phyloP scores from a whole-genome alignment of 140 eudicot species.

The Anethum foeniculum region DNA sequence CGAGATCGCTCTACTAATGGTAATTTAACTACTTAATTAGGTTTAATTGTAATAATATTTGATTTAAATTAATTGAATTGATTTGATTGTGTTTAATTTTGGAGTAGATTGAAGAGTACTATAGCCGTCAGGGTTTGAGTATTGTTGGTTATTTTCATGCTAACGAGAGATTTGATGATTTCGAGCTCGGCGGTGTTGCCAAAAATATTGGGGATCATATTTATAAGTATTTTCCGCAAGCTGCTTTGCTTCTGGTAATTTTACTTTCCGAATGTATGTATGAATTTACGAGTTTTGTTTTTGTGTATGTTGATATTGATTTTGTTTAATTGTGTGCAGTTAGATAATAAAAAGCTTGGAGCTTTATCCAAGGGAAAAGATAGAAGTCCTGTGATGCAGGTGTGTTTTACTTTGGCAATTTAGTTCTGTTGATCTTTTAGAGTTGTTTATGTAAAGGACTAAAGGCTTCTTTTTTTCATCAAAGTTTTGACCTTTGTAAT shows the following conservation, averaged over 20 bases:
- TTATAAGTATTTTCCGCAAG: conserved; percentile 65
- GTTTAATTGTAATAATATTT: neutral
- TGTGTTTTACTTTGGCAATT: conserved; percentile 12
- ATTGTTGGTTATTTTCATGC: conserved; percentile 96
- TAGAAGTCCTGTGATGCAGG: conserved; percentile 86
- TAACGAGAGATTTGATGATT: conserved; percentile 80
- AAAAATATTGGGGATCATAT: conserved; percentile 90
- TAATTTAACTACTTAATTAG: conserved; percentile 1
- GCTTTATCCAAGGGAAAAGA: conserved; percentile 67
- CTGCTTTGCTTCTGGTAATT: conserved; percentile 67
- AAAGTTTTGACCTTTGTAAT: neutral
- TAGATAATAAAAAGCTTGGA: conserved; percentile 77
- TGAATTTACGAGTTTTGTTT: neutral
- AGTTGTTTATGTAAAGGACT: neutral
- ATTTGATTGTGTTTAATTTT: neutral
- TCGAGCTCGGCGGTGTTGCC: conserved; percentile 65
- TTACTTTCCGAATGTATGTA: neutral
- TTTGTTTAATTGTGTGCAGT: conserved; percentile 27
- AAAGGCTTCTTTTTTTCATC: neutral
- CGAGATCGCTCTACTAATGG: conserved; percentile 86
- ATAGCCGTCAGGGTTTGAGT: conserved; percentile 59
- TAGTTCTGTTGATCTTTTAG: neutral
- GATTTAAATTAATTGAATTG: neutral
- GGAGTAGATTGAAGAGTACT: conserved; percentile 80
- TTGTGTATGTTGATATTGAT: neutral